Conservation (phyloP, 73 alveolate genomes). For the Paramecium biaurelia region DNA sequence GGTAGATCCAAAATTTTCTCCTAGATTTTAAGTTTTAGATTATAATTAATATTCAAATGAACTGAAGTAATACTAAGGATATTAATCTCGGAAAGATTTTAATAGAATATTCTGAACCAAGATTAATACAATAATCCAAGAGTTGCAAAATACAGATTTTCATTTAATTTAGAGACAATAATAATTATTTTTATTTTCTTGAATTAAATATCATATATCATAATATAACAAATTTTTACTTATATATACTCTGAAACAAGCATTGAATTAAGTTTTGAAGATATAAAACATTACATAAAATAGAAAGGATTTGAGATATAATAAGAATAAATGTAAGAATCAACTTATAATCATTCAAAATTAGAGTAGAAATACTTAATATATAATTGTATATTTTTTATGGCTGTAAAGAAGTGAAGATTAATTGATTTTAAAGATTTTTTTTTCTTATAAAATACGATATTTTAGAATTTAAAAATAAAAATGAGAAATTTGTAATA, state of each 20-base stretch:
- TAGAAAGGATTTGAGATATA: conserved; percentile 76
- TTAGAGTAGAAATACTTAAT: neutral
- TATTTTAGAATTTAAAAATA: neutral
- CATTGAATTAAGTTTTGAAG: conserved; percentile 85
- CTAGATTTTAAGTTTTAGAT: too few relatives aligned
- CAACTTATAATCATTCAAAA: conserved; percentile 57
- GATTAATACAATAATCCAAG: too few relatives aligned
- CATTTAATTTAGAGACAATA: too few relatives aligned
- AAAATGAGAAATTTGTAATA: neutral
- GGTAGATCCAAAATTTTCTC: too few relatives aligned
- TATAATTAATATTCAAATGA: too few relatives aligned
- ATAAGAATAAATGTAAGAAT: conserved; percentile 52
- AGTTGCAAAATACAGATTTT: too few relatives aligned
- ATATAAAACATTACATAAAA: neutral
- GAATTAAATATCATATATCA: neutral
- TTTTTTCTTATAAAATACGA: neutral
- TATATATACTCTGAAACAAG: conserved; percentile 72
- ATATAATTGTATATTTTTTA: conserved; percentile 4
- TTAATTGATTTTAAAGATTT: neutral
- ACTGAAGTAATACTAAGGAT: too few relatives aligned
- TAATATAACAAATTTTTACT: conserved; percentile 57
- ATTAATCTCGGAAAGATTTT: too few relatives aligned
- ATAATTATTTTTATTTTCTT: too few relatives aligned
- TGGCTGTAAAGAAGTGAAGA: neutral
- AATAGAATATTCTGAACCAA: too few relatives aligned